These are phyloP conservation scores for Penicillium sp. DNA, from an alignment of 2,329 filamentous ascomycete species.

Conservation along the genomic window DNA sequence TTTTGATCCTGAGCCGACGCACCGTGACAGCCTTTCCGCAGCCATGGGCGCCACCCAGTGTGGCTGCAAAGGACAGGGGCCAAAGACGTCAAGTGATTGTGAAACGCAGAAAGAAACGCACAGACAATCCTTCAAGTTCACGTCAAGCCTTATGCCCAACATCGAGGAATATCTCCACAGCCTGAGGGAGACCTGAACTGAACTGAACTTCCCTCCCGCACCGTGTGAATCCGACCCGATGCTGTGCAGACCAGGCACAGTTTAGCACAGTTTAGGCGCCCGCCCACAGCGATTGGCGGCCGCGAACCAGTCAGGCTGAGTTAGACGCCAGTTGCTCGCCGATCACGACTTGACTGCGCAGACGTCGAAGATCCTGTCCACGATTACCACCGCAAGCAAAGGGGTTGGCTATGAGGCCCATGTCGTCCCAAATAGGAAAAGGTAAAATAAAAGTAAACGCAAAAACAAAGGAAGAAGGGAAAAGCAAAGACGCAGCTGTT, in stretches of 20 bases:
- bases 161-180: too few relatives aligned
- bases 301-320: slow-evolving; percentile 13
- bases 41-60: slow-evolving; percentile 10
- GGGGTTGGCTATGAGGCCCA: background rate
- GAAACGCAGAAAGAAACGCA: slow-evolving; percentile 11
- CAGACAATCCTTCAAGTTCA: slow-evolving; percentile 13
- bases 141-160: too few relatives aligned
- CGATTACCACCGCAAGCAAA: background rate
- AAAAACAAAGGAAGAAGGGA: background rate
- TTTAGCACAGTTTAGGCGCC: slow-evolving; percentile 28
- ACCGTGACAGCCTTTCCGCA: background rate
- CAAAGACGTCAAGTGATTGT: slow-evolving; percentile 19
- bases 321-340: slow-evolving; percentile 22
- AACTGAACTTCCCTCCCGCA: background rate
- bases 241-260: slow-evolving; percentile 15
- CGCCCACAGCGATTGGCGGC: slow-evolving; percentile 21
- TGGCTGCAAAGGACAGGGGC: slow-evolving; percentile 23
- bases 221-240: slow-evolving; percentile 10
- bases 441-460: background rate
- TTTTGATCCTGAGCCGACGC: slow-evolving; percentile 13
- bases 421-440: background rate
- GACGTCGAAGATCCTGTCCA: background rate
- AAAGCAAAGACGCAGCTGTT: slow-evolving; percentile 7
- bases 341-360: slow-evolving; percentile 3
- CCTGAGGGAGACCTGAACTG: too few relatives aligned